Evolutionary conservation across 768 basidiomycete genomes (phyloP).

Genomic region (Boletus reticulatus): DNA sequence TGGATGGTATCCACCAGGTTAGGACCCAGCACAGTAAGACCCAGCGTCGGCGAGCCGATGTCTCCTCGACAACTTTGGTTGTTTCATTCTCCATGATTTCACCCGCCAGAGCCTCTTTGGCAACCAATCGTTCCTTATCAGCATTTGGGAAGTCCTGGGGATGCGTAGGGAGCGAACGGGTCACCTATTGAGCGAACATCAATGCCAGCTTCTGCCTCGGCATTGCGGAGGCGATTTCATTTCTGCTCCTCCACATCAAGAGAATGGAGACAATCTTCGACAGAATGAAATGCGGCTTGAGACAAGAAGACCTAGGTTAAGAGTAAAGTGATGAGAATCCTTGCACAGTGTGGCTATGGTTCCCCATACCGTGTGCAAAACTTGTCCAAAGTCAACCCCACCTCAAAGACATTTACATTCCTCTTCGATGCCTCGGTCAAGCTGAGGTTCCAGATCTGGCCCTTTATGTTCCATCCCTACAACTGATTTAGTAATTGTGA

Average conservation of each 20-base stretch:
- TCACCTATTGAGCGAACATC: slow-evolving; percentile 55
- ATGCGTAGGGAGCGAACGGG: slow-evolving; percentile 75
- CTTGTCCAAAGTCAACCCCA: too few relatives aligned
- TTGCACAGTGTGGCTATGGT: too few relatives aligned
- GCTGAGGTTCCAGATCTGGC: too few relatives aligned
- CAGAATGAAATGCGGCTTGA: slow-evolving; percentile 77
- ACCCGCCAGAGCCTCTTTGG: slow-evolving; percentile 82
- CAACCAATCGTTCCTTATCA: slow-evolving; percentile 67
- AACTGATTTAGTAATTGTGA: too few relatives aligned
- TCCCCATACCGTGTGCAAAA: too few relatives aligned
- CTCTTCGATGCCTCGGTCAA: too few relatives aligned
- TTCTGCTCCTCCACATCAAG: slow-evolving; percentile 86
- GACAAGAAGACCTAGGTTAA: slow-evolving; percentile 77
- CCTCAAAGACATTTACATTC: slow-evolving; percentile 52
- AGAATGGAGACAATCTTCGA: slow-evolving; percentile 87
- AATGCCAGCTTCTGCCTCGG: slow-evolving; percentile 68
- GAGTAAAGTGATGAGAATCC: neutral
- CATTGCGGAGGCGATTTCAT: slow-evolving; percentile 72
- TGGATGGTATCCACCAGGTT: slow-evolving; percentile 89
- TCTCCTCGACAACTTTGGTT: slow-evolving; percentile 83
- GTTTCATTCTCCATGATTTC: slow-evolving; percentile 88
- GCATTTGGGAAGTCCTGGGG: slow-evolving; percentile 68
- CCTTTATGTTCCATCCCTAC: too few relatives aligned
- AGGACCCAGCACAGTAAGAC: slow-evolving; percentile 82
- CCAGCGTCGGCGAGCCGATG: slow-evolving; percentile 81